A percentile compares a stretch with the other conserved stretches of the same genome.
Evolutionary conservation across 2,329 filamentous ascomycete genomes (phyloP).

Genomic region (Fusarium bulbicola): DNA sequence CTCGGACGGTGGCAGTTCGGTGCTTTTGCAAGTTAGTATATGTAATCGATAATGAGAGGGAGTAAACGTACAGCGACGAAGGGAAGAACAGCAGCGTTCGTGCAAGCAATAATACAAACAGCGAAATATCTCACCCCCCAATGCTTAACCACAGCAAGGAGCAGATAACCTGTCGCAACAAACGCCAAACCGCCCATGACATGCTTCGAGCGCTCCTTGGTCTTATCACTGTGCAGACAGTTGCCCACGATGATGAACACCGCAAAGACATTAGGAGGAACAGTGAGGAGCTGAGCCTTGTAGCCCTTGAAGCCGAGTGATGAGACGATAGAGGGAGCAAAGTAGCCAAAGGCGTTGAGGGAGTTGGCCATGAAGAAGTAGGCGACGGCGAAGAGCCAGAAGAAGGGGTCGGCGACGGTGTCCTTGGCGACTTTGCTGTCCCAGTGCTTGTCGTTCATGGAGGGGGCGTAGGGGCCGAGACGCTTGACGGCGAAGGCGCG

Average conservation of each 20-base stretch:
- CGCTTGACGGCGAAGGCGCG: slow-evolving; percentile 48
- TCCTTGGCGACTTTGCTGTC: slow-evolving; percentile 44
- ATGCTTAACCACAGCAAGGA: slow-evolving; percentile 44
- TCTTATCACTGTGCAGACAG: slow-evolving; percentile 46
- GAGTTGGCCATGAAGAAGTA: slow-evolving; percentile 49
- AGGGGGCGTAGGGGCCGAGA: slow-evolving; percentile 46
- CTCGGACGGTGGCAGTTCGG: slow-evolving; percentile 46
- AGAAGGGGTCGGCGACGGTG: slow-evolving; percentile 46
- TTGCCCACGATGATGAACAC: slow-evolving; percentile 47
- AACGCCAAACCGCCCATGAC: slow-evolving; percentile 43
- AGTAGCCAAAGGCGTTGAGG: slow-evolving; percentile 49
- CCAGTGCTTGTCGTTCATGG: slow-evolving; percentile 49
- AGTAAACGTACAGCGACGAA: slow-evolving; percentile 45
- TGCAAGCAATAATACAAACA: slow-evolving; percentile 47
- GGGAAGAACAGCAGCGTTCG: slow-evolving; percentile 46
- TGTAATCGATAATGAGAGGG: accelerated
- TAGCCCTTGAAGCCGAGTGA: slow-evolving; percentile 47
- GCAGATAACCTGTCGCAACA: slow-evolving; percentile 43
- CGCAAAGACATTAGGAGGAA: slow-evolving; percentile 50
- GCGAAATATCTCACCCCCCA: slow-evolving; percentile 46
- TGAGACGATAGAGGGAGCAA: slow-evolving; percentile 48
- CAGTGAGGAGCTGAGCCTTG: slow-evolving; percentile 48
- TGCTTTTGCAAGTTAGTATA: slow-evolving; percentile 33
- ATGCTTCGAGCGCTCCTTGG: slow-evolving; percentile 46
- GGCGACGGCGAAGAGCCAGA: slow-evolving; percentile 46